Evolutionary conservation across 495 filamentous ascomycete species (phyloP), one percentile per base, ranked within the genome.

Genomic region (Usnea hakonensis): DNA sequence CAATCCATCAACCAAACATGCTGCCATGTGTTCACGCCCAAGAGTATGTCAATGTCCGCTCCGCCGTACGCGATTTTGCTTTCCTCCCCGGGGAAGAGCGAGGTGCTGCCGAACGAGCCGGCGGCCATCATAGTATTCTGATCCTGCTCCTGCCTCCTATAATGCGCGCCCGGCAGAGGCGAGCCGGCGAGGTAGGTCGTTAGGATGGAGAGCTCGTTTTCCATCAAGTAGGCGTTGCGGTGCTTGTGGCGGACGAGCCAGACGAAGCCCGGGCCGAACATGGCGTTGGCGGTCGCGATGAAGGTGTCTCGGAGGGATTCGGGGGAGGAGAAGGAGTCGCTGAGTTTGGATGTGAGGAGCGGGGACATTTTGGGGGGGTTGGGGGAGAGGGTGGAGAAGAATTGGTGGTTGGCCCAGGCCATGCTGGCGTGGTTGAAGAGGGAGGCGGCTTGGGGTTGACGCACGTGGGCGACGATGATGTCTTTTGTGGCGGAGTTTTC

Each of bases 261-360:
- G 67, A 97, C 90, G 78, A 92, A 97, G 58, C 92, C 94, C 1
- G 91, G 91, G 52, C 95, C 95, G 78, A 98, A 98, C 91, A 97
- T 96, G 74, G 84, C 81, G 64, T 82, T 77, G 60, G 95, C 94
- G 8, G 90, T 95, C 60, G 83, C 79, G 65, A 95, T 75, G 75
- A 97, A 85, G 66, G 92, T 86, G 64, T 78, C 74, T 70, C 85
- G 85, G 28, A 98, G 82, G 21, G 90, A 90, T 65, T 91, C 87
- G 67, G 92, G 76, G 66, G 87, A 90, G 68, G 87, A 85, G 76
- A 96, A 97, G 57, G 84, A 82, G 67, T 74, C 69, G 66, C 75
- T 73, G 66, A 96, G 81, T 62, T 76, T 69, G 57, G 67, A 62
- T 58, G 70, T 57, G 68, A 84, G 78, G 63, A 63, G 74, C 11